These are phyloP conservation scores for Silene latifolia DNA, from an alignment of 148 eudicot genomes.

Conservation along the genomic window DNA sequence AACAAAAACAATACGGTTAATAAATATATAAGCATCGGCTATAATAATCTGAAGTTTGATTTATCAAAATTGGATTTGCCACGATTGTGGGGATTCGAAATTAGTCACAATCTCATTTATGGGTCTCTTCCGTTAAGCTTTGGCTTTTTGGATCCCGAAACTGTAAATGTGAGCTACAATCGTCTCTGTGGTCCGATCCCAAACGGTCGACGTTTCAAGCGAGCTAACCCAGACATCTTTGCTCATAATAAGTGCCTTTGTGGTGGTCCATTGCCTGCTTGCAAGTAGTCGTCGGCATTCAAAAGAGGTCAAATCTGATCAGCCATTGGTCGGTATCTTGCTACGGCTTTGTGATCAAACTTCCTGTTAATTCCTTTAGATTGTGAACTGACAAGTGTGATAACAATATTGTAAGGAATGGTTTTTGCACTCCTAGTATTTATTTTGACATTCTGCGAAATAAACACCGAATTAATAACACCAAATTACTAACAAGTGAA, in stretches of 20 bases:
- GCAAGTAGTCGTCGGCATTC: slow-evolving; percentile 15
- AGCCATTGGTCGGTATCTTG: not conserved
- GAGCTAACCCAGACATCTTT: slow-evolving; percentile 11
- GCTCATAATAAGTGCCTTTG: slow-evolving; percentile 28
- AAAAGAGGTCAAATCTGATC: not conserved
- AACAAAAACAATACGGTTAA: not conserved
- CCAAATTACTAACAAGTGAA: not conserved
- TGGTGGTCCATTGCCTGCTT: slow-evolving; percentile 26
- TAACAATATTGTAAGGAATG: not conserved
- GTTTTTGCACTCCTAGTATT: not conserved
- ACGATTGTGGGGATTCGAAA: slow-evolving; percentile 3
- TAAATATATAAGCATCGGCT: not conserved
- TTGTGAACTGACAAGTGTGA: not conserved
- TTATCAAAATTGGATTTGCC: slow-evolving; percentile 17
- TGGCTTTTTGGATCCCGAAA: not conserved
- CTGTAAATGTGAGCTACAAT: slow-evolving; percentile 28
- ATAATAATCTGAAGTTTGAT: slow-evolving; percentile 25
- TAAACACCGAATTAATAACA: no score
- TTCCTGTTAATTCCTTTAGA: not conserved
- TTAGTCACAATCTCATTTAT: slow-evolving; percentile 26
- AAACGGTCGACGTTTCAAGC: slow-evolving; percentile 14
- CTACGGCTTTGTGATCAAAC: not conserved
- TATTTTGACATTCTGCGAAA: no score
- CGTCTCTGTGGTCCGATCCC: slow-evolving; percentile 33
- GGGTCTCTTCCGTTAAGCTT: slow-evolving; percentile 23